phyloP scores from a whole-genome alignment of 352 stramenopile genomes.

The Phytophthora uliginosa region DNA sequence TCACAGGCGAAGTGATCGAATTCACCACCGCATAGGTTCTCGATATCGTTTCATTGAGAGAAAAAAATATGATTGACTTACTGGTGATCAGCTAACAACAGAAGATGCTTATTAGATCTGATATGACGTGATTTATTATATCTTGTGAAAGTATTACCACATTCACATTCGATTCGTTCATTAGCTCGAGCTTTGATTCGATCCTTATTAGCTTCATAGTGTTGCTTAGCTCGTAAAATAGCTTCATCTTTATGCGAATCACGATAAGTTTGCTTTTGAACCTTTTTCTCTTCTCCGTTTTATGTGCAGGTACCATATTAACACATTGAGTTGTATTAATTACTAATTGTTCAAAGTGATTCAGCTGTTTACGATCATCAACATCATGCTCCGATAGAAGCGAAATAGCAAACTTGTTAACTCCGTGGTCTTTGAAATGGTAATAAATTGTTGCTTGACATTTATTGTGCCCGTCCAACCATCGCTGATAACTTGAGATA shows the following conservation, averaged over 20 bases:
- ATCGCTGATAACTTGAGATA: not conserved
- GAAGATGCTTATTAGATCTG: not conserved
- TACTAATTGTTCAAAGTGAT: slow-evolving; percentile 2
- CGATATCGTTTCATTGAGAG: too few species aligned
- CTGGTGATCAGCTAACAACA: slow-evolving; percentile 8
- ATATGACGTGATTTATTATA: slow-evolving; percentile 3
- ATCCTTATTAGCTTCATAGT: slow-evolving; percentile 1
- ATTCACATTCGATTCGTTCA: slow-evolving; percentile 5
- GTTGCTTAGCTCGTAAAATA: not conserved
- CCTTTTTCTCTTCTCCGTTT: not conserved
- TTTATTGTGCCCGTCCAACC: not conserved
- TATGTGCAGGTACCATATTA: not conserved
- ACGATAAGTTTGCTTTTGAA: slow-evolving; percentile 5
- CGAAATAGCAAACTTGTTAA: slow-evolving; percentile 6
- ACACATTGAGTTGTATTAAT: not conserved
- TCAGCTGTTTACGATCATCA: not conserved
- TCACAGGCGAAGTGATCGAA: too few species aligned
- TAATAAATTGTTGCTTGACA: slow-evolving; percentile 6
- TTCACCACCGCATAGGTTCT: too few species aligned
- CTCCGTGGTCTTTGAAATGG: slow-evolving; percentile 4
- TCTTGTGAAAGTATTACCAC: not conserved
- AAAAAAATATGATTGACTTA: slow-evolving; percentile 11
- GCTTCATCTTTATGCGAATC: not conserved
- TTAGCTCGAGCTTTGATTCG: slow-evolving; percentile 4
- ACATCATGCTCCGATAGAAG: slow-evolving; percentile 1